These are phyloP conservation scores for Ajuga chamaepitys DNA, from an alignment of 257 asterid genomes.

Conservation along the genomic window DNA sequence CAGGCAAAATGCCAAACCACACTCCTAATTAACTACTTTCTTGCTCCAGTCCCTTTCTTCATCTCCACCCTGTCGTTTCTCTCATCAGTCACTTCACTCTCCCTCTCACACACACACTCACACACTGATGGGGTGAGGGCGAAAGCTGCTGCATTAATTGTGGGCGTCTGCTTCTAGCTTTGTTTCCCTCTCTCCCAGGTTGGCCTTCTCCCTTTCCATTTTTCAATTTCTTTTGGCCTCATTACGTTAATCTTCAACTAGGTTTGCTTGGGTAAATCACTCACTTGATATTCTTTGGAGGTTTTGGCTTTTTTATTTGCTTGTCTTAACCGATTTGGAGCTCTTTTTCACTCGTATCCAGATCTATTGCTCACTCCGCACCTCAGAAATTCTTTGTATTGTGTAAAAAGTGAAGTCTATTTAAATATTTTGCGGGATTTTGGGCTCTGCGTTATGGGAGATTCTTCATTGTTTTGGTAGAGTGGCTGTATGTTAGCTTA, in stretches of 20 bases:
- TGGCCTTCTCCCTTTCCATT: background rate
- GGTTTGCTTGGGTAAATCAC: background rate
- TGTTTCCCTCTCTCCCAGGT: slow-evolving; percentile 13
- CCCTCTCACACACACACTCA: slow-evolving; percentile 11
- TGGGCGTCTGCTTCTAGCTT: background rate
- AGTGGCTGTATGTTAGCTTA: background rate
- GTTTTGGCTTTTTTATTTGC: background rate
- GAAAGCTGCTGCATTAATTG: slow-evolving; percentile 19
- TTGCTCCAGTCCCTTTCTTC: slow-evolving; percentile 20
- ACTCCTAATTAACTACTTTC: slow-evolving; percentile 3
- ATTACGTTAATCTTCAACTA: background rate
- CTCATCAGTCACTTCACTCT: slow-evolving; percentile 23
- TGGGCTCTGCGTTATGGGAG: background rate
- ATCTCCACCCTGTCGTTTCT: slow-evolving; percentile 4
- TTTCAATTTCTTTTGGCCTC: background rate
- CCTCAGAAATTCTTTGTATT: background rate
- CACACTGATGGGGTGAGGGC: background rate
- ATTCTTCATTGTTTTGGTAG: background rate
- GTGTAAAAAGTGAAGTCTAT: background rate
- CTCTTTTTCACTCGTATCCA: slow-evolving; percentile 3
- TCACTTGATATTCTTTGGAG: background rate
- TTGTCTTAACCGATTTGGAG: slow-evolving; percentile 1
- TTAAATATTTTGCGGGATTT: background rate
- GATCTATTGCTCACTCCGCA: slow-evolving; percentile 14
- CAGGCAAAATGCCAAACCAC: slow-evolving; percentile 27